These are phyloP conservation scores for Pichia gijzeniarum DNA, from an alignment of 805 yeast genomes.

Conservation along the genomic window DNA sequence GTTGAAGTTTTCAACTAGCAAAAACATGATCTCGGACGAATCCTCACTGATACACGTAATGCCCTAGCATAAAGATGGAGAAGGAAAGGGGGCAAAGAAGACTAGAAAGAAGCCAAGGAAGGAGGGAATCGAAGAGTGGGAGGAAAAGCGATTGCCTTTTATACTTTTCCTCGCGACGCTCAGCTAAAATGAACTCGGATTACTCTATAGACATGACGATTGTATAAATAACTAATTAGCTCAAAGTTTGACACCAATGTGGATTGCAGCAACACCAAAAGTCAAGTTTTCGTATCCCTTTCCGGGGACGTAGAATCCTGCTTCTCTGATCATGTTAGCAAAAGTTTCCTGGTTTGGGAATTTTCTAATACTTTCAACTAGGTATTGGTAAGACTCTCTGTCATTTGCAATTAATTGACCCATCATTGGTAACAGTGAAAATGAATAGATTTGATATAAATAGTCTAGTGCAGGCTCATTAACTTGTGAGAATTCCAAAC, in stretches of 20 bases:
- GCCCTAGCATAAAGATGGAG: conserved; percentile 99
- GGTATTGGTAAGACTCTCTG: conserved; percentile 90
- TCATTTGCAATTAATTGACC: conserved; percentile 95
- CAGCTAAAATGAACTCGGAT: background rate
- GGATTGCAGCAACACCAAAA: conserved; percentile 93
- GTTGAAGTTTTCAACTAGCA: conserved; percentile 99
- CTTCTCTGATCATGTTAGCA: conserved; percentile 85
- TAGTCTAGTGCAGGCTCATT: conserved; percentile 69
- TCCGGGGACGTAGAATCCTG: conserved; percentile 89
- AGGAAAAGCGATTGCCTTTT: conserved; percentile 9
- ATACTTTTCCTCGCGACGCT: conserved; percentile 3
- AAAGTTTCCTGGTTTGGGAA: conserved; percentile 92
- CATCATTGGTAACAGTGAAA: conserved; percentile 82
- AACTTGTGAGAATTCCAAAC: conserved; percentile 91
- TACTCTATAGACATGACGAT: too few relatives aligned
- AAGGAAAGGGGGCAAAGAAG: conserved; percentile 4
- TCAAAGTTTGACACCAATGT: conserved; percentile 85
- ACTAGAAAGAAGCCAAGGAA: background rate
- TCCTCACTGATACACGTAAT: conserved; percentile 99
- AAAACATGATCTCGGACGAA: conserved; percentile 99
- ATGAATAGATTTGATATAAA: conserved; percentile 82
- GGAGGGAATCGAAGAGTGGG: background rate
- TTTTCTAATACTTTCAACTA: conserved; percentile 87
- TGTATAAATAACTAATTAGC: background rate
- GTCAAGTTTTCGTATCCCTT: conserved; percentile 91